phyloP scores from a whole-genome alignment of 73 alveolate species.

The Paramecium caudatum region DNA sequence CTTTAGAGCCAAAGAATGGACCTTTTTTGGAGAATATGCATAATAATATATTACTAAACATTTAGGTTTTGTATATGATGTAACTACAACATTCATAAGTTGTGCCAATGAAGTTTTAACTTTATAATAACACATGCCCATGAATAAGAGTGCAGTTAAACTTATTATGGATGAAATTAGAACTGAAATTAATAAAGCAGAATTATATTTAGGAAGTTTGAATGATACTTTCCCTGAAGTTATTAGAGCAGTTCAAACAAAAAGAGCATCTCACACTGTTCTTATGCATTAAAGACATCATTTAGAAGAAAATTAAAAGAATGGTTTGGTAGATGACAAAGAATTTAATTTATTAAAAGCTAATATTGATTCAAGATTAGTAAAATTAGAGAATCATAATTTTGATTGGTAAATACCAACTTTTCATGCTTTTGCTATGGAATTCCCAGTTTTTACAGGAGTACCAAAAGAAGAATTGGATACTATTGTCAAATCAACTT shows the following conservation, averaged over 20 bases:
- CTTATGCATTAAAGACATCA: conserved; percentile 71
- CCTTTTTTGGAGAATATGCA: conserved; percentile 72
- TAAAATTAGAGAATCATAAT: conserved; percentile 63
- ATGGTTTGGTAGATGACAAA: conserved; percentile 72
- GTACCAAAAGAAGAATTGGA: conserved; percentile 62
- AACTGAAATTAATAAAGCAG: conserved; percentile 71
- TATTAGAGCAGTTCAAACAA: conserved; percentile 80
- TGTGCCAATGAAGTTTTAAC: conserved; percentile 68
- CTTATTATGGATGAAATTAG: conserved; percentile 68
- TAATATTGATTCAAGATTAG: conserved; percentile 62
- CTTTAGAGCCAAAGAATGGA: conserved; percentile 68
- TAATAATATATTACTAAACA: conserved; percentile 66
- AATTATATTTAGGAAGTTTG: conserved; percentile 63
- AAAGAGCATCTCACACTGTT: conserved; percentile 79
- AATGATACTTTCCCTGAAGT: conserved; percentile 79
- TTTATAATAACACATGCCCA: conserved; percentile 55
- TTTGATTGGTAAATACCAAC: conserved; percentile 72
- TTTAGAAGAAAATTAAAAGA: conserved; percentile 65
- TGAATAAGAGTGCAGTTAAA: conserved; percentile 65
- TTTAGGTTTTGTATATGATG: conserved; percentile 80
- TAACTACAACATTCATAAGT: conserved; percentile 73
- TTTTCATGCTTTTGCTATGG: conserved; percentile 73
- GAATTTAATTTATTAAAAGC: conserved; percentile 56
- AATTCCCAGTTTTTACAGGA: conserved; percentile 69
- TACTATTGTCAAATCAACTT: conserved; percentile 41